These are phyloP conservation scores for Lecanicillium sp. DNA, from an alignment of 2,329 filamentous ascomycete species.

Conservation along the genomic window DNA sequence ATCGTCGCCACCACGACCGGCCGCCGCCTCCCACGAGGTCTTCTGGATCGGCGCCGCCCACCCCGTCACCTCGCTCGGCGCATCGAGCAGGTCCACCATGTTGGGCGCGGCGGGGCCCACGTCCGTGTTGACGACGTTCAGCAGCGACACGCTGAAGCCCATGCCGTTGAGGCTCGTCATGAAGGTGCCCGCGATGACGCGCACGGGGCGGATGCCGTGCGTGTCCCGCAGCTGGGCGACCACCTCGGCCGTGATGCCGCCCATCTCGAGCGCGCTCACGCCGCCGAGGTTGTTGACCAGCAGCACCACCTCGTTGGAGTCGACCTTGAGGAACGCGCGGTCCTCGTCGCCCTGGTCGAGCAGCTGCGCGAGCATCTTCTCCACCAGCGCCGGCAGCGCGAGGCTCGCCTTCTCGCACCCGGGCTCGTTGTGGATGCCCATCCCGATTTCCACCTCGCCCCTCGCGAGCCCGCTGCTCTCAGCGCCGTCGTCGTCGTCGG, in stretches of 20 bases:
- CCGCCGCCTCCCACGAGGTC: slow-evolving; percentile 57
- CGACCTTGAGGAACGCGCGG: slow-evolving; percentile 61
- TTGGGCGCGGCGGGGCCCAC: slow-evolving; percentile 46
- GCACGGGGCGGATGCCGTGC: slow-evolving; percentile 55
- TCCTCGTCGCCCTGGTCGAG: slow-evolving; percentile 61
- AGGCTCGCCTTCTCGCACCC: slow-evolving; percentile 48
- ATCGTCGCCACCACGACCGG: slow-evolving; percentile 40
- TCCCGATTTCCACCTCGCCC: slow-evolving; percentile 60
- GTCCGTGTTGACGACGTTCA: slow-evolving; percentile 57
- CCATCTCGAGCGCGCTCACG: slow-evolving; percentile 65
- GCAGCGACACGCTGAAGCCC: slow-evolving; percentile 66
- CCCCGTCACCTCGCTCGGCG: slow-evolving; percentile 61
- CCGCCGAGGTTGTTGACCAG: slow-evolving; percentile 73
- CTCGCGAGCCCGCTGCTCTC: slow-evolving; percentile 38
- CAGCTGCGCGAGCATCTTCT: slow-evolving; percentile 63
- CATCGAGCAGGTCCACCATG: slow-evolving; percentile 65
- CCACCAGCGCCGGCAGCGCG: slow-evolving; percentile 49
- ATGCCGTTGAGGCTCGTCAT: slow-evolving; percentile 75
- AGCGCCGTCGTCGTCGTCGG: slow-evolving; percentile 50
- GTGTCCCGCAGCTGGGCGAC: slow-evolving; percentile 52
- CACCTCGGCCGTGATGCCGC: slow-evolving; percentile 65
- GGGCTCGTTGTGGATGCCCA: slow-evolving; percentile 73
- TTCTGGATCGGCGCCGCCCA: slow-evolving; percentile 61
- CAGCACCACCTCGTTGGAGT: slow-evolving; percentile 58
- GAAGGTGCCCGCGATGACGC: slow-evolving; percentile 63